Percentiles rank a stretch among this genome's conserved stretches.
Evolutionary conservation across 441 rosid species (phyloP).

Genomic region (Gossypium trilobum): DNA sequence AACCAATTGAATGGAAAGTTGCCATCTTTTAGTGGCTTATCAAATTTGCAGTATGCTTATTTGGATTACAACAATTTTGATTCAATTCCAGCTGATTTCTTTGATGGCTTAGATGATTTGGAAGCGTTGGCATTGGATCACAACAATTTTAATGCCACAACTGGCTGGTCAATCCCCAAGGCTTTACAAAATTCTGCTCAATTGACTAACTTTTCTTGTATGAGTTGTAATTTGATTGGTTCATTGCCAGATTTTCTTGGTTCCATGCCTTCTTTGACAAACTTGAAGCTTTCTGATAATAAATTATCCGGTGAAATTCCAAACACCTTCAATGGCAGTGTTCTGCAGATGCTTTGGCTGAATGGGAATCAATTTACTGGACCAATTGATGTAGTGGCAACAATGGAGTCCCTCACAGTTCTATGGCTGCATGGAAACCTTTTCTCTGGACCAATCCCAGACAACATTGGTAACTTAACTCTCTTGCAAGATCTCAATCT

Average conservation of each 20-base stretch:
- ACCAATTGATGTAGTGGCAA: constrained; percentile 43
- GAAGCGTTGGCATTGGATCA: constrained; percentile 53
- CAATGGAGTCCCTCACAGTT: constrained; percentile 35
- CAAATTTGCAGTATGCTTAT: constrained; percentile 36
- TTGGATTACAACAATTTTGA: constrained; percentile 51
- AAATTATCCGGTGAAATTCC: constrained; percentile 51
- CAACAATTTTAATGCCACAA: constrained; percentile 40
- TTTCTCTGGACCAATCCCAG: constrained; percentile 58
- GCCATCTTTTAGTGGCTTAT: constrained; percentile 50
- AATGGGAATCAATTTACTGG: constrained; percentile 46
- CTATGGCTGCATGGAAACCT: constrained; percentile 71
- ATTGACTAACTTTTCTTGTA: constrained; percentile 49
- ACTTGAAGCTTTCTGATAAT: constrained; percentile 45
- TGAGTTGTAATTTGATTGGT: constrained; percentile 52
- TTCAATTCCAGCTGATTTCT: constrained; percentile 53
- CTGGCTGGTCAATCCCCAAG: constrained; percentile 52
- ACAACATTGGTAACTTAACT: constrained; percentile 39
- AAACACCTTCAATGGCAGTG: constrained; percentile 28
- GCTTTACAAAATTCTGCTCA: constrained; percentile 42
- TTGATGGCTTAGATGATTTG: constrained; percentile 41
- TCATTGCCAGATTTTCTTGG: constrained; percentile 57
- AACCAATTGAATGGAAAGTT: constrained; percentile 48
- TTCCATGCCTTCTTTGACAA: constrained; percentile 35
- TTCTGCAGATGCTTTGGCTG: constrained; percentile 48
- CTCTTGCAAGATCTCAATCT: constrained; percentile 50